Evolutionary conservation across 2,329 filamentous ascomycete species (phyloP).

Genomic region (Chrysosporium queenslandicum): DNA sequence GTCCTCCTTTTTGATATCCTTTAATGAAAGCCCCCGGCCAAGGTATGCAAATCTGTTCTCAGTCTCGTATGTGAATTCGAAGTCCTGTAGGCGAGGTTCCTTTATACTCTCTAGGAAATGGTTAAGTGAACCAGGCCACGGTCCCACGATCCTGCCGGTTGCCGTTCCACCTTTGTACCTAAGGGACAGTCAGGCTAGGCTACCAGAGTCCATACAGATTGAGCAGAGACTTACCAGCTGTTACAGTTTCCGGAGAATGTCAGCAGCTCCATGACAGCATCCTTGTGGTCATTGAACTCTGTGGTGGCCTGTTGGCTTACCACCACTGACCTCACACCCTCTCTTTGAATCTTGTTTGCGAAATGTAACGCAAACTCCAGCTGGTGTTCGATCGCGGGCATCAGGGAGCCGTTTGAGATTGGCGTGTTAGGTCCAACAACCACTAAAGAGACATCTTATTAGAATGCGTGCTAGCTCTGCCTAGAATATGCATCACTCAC

Average conservation of each 20-base stretch:
- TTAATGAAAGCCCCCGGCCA: conserved; percentile 16
- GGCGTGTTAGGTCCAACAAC: conserved; percentile 10
- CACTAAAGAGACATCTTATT: not conserved
- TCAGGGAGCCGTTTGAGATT: conserved; percentile 9
- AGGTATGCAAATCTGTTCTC: conserved; percentile 18
- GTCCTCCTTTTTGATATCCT: conserved; percentile 7
- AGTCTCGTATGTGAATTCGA: conserved; percentile 17
- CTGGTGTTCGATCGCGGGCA: conserved; percentile 8
- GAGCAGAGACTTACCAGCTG: not conserved
- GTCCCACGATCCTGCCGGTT: conserved; percentile 14
- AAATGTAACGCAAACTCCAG: not conserved
- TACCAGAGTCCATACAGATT: not conserved
- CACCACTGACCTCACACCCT: not conserved
- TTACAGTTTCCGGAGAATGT: not conserved
- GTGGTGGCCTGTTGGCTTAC: not conserved
- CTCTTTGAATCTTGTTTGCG: not conserved
- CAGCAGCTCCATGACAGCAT: not conserved
- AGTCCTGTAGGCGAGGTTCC: conserved; percentile 17
- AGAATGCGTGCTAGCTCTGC: not conserved
- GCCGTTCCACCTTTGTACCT: not conserved
- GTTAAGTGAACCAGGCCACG: conserved; percentile 18
- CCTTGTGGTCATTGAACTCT: not conserved
- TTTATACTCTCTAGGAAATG: conserved; percentile 18
- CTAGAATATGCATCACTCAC: not conserved
- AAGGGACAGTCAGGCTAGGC: not conserved